Evolutionary conservation across 2,329 filamentous ascomycete genomes (phyloP).

Genomic region (Nannizzia gypsea): DNA sequence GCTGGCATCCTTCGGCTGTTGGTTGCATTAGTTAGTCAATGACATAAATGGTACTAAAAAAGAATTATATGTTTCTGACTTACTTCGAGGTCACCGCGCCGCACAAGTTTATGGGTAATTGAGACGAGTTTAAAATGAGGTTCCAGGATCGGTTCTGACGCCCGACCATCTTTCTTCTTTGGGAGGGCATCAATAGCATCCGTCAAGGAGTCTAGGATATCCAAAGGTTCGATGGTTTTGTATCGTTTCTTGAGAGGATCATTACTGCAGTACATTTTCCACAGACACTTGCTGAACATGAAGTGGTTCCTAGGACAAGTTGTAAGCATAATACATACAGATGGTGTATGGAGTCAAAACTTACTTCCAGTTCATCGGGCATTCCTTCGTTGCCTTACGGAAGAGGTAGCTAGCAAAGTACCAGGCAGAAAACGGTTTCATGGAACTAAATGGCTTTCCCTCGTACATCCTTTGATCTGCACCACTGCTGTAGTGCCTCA

Average conservation of each 20-base stretch:
- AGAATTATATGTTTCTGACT: constrained; percentile 16
- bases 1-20: constrained; percentile 34
- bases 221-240: constrained; percentile 28
- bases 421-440: constrained; percentile 52
- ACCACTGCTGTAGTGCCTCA: constrained; percentile 48
- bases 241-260: constrained; percentile 28
- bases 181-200: constrained; percentile 52
- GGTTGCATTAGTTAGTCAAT: constrained; percentile 26
- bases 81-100: constrained; percentile 35
- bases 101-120: constrained; percentile 68
- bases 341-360: constrained; percentile 18
- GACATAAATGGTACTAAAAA: constrained; percentile 14
- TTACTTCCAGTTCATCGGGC: constrained; percentile 52
- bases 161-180: constrained; percentile 46
- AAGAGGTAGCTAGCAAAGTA: constrained; percentile 53
- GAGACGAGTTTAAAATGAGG: constrained; percentile 87
- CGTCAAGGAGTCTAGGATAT: constrained; percentile 46
- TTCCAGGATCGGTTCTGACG: constrained; percentile 64
- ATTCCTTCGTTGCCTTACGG: constrained; percentile 45
- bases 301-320: constrained; percentile 45
- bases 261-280: constrained; percentile 53
- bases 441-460: constrained; percentile 43
- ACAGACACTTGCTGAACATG: constrained; percentile 58
- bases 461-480: constrained; percentile 46
- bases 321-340: constrained; percentile 20